These are phyloP conservation scores for Dipteronia dyeriana DNA, from an alignment of 345 rosid species.

Conservation along the genomic window DNA sequence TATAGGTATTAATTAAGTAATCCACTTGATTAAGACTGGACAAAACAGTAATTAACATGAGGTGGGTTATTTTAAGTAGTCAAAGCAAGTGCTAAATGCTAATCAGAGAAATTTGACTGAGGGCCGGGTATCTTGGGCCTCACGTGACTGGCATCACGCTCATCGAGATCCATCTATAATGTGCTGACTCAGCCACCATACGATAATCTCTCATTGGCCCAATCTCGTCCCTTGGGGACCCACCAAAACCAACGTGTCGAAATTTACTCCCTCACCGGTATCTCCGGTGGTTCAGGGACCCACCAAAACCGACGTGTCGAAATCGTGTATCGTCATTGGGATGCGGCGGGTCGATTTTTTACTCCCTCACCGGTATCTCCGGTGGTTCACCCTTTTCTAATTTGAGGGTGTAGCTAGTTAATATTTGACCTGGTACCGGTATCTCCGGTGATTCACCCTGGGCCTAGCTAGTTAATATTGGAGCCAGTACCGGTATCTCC, in stretches of 20 bases:
- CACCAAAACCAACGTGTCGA: constrained; percentile 33
- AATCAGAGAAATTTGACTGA: constrained; percentile 28
- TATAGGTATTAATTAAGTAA: not conserved
- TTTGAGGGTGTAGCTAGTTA: too few relatives aligned
- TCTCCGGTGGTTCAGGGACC: too few relatives aligned
- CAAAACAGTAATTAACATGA: constrained; percentile 1
- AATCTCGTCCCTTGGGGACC: constrained; percentile 13
- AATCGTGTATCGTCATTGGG: constrained; percentile 26
- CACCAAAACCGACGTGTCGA: constrained; percentile 36
- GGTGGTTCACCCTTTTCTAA: constrained; percentile 15
- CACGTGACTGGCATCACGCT: constrained; percentile 63
- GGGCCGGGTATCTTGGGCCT: constrained; percentile 82
- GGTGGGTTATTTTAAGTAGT: constrained; percentile 18
- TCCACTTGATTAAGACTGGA: not conserved
- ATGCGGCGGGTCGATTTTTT: constrained; percentile 47
- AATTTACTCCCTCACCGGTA: too few relatives aligned
- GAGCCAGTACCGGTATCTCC: constrained; percentile 35
- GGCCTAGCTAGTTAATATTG: too few relatives aligned
- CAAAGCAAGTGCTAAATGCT: constrained; percentile 19
- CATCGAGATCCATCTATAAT: constrained; percentile 36
- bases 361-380: constrained; percentile 24
- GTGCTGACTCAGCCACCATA: constrained; percentile 52
- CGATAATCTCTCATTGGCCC: constrained; percentile 23
- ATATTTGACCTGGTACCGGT: too few relatives aligned
- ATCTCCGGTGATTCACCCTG: too few relatives aligned